phyloP scores from a whole-genome alignment of 164 flowering plant genomes.

The Hamamelis virginiana region DNA sequence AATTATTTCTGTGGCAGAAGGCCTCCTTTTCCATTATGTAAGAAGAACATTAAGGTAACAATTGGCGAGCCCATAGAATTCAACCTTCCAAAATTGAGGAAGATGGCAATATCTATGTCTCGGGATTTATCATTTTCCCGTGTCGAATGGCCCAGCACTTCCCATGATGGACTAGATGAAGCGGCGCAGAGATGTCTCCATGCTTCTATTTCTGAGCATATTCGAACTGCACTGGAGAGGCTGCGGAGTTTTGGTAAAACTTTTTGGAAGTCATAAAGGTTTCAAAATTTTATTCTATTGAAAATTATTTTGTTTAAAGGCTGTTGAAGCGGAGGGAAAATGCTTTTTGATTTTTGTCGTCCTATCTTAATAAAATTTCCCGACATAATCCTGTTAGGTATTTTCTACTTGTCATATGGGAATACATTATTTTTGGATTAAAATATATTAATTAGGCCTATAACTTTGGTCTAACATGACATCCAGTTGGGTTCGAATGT shows the following conservation, averaged over 20 bases:
- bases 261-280: conserved; percentile 21
- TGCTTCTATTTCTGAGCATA: conserved; percentile 60
- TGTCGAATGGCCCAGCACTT: conserved; percentile 52
- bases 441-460: too few species aligned
- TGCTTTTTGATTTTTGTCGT: too few species aligned
- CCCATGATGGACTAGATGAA: conserved; percentile 53
- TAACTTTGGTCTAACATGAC: too few species aligned
- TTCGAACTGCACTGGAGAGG: conserved; percentile 66
- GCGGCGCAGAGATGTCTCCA: conserved; percentile 80
- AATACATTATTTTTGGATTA: too few species aligned
- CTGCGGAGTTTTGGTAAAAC: conserved; percentile 41
- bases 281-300: background rate
- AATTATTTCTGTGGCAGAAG: conserved; percentile 68
- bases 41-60: conserved; percentile 53
- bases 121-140: conserved; percentile 22
- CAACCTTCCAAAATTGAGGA: conserved; percentile 60
- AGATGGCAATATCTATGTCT: conserved; percentile 52
- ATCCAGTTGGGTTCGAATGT: too few species aligned
- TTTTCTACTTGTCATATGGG: too few species aligned
- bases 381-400: too few species aligned
- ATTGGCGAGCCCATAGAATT: conserved; percentile 89
- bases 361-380: too few species aligned
- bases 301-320: too few species aligned
- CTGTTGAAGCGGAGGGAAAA: too few species aligned
- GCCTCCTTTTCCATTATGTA: conserved; percentile 76